Evolutionary conservation across 495 filamentous ascomycete species (phyloP).

Genomic region (Xylaria telfairii): DNA sequence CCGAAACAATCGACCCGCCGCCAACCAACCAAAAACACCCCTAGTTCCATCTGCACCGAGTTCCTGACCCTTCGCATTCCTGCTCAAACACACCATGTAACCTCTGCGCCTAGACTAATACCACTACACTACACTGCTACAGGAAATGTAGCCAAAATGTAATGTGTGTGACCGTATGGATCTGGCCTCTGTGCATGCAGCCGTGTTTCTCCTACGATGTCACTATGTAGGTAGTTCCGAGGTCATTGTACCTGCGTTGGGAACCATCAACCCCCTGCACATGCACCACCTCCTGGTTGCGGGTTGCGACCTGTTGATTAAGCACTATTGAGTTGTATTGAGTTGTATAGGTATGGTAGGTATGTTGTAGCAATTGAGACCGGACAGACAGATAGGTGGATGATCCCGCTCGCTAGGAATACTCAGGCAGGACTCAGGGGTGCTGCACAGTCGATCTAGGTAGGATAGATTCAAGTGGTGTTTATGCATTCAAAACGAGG

Average conservation of each 20-base stretch:
- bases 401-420: background rate
- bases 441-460: background rate
- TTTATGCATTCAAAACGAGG: background rate
- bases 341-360: too few species aligned
- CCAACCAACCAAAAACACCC: constrained; percentile 4
- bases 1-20: constrained; percentile 10
- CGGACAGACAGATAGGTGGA: background rate
- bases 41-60: background rate
- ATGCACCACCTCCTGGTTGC: background rate
- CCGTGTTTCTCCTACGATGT: background rate
- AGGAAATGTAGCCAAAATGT: background rate
- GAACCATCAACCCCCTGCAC: background rate
- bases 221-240: too few species aligned
- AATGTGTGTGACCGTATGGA: background rate
- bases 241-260: constrained; percentile 24
- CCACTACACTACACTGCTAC: background rate
- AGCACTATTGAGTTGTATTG: background rate
- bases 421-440: background rate
- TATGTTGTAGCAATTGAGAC: background rate
- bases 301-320: background rate
- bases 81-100: constrained; percentile 17
- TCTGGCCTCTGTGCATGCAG: background rate
- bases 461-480: background rate
- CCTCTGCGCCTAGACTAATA: background rate
- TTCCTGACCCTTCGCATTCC: background rate